A percentile compares a stretch with the other conserved stretches of the same genome.
These are phyloP conservation scores for Suillus sp. DNA, from an alignment of 768 basidiomycete species.

Conservation along the genomic window DNA sequence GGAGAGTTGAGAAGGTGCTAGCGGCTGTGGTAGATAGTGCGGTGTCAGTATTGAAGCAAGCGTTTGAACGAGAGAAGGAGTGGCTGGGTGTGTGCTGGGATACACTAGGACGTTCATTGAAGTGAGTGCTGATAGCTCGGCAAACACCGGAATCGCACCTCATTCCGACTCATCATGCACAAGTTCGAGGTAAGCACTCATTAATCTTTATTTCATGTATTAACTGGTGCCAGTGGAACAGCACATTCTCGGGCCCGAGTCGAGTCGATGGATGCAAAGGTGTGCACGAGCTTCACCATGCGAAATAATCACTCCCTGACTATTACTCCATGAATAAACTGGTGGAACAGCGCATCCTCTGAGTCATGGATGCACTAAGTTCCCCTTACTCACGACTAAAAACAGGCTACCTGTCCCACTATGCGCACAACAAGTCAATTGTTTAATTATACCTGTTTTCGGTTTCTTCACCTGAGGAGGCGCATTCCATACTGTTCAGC, in stretches of 20 bases:
- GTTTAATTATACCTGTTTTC: background rate
- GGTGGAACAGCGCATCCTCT: background rate
- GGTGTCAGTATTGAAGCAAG: slow-evolving; percentile 65
- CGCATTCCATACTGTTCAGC: slow-evolving; percentile 11
- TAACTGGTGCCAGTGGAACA: too few relatives aligned
- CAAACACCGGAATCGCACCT: too few relatives aligned
- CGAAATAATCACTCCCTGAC: background rate
- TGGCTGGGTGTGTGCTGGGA: slow-evolving; percentile 59
- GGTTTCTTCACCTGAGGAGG: slow-evolving; percentile 13
- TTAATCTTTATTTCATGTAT: too few relatives aligned
- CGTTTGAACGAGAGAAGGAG: slow-evolving; percentile 46
- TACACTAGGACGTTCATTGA: slow-evolving; percentile 79
- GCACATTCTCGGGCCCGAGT: too few relatives aligned
- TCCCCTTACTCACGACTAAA: background rate
- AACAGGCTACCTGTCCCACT: slow-evolving; percentile 4
- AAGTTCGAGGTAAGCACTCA: too few relatives aligned
- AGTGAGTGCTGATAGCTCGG: too few relatives aligned
- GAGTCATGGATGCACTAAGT: background rate
- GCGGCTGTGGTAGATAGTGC: slow-evolving; percentile 76
- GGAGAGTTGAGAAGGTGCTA: slow-evolving; percentile 57
- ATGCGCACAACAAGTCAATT: background rate
- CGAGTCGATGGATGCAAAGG: too few relatives aligned
- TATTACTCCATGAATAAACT: background rate
- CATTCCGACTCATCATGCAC: too few relatives aligned
- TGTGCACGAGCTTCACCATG: background rate